phyloP scores from a whole-genome alignment of 2,329 filamentous ascomycete genomes.

The Aspergillus novofumigatus region DNA sequence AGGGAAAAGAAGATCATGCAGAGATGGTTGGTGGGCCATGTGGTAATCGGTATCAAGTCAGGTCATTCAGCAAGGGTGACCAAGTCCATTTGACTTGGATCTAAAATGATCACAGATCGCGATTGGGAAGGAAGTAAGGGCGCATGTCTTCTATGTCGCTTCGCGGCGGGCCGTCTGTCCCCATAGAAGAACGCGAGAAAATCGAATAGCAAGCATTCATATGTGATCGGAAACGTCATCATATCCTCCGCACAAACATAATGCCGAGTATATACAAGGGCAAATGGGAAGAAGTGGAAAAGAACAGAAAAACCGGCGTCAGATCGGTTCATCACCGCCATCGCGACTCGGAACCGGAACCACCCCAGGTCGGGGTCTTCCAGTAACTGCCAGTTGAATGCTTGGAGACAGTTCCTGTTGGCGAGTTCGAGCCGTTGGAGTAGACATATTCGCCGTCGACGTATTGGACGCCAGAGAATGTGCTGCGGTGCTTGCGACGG shows the following conservation, averaged over 20 bases:
- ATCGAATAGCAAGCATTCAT: constrained; percentile 5
- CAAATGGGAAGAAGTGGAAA: constrained; percentile 3
- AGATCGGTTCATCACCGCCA: constrained; percentile 18
- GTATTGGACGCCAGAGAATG: constrained; percentile 85
- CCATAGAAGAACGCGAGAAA: neutral
- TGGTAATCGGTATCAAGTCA: neutral
- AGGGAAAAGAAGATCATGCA: neutral
- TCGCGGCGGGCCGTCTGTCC: neutral
- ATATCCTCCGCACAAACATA: constrained; percentile 19
- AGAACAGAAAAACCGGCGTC: neutral
- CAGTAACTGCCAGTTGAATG: constrained; percentile 34
- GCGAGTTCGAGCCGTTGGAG: constrained; percentile 39
- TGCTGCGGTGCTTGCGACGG: constrained; percentile 81
- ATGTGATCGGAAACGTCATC: constrained; percentile 12
- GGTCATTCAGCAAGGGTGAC: neutral
- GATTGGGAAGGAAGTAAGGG: neutral
- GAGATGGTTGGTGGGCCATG: neutral
- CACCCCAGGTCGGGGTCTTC: constrained; percentile 28
- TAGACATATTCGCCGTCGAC: constrained; percentile 95
- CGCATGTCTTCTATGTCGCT: neutral
- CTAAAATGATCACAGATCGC: neutral
- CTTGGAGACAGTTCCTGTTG: constrained; percentile 37
- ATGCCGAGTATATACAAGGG: constrained; percentile 17
- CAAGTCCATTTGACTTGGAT: neutral
- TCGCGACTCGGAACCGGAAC: constrained; percentile 26